phyloP scores from a whole-genome alignment of 2,329 filamentous ascomycete species.

The Rutstroemia sydowiana region DNA sequence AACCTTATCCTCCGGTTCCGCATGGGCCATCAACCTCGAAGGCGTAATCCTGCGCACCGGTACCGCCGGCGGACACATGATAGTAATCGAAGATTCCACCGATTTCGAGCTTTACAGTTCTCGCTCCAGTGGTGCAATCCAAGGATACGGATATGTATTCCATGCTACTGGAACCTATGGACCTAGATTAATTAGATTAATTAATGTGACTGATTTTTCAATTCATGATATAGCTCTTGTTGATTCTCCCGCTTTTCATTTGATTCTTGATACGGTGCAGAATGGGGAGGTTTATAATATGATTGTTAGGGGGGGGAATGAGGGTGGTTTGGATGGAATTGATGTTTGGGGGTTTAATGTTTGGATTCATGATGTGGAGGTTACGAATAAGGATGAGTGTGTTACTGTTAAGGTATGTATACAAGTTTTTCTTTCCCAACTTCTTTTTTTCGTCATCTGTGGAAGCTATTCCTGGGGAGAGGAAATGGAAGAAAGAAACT shows the following conservation, averaged over 20 bases:
- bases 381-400: slow-evolving; percentile 57
- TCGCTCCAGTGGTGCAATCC: slow-evolving; percentile 43
- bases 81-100: slow-evolving; percentile 39
- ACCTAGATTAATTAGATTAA: slow-evolving; percentile 16
- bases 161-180: slow-evolving; percentile 25
- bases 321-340: slow-evolving; percentile 48
- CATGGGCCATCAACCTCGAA: slow-evolving; percentile 44
- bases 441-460: too few relatives aligned
- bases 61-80: slow-evolving; percentile 43
- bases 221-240: slow-evolving; percentile 19
- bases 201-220: slow-evolving; percentile 14
- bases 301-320: slow-evolving; percentile 44
- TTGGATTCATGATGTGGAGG: slow-evolving; percentile 51
- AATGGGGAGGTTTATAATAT: slow-evolving; percentile 49
- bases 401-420: slow-evolving; percentile 45
- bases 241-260: slow-evolving; percentile 11
- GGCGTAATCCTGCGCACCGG: slow-evolving; percentile 44
- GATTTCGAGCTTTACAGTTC: slow-evolving; percentile 49
- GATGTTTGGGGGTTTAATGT: slow-evolving; percentile 48
- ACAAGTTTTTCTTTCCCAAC: too few relatives aligned
- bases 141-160: slow-evolving; percentile 44
- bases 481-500: background rate
- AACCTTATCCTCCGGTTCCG: slow-evolving; percentile 38
- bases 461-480: too few relatives aligned
- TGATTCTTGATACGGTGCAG: slow-evolving; percentile 36